Base-by-base conservation (phyloP, 129 eudicot genomes). In the Centella asiatica region DNA sequence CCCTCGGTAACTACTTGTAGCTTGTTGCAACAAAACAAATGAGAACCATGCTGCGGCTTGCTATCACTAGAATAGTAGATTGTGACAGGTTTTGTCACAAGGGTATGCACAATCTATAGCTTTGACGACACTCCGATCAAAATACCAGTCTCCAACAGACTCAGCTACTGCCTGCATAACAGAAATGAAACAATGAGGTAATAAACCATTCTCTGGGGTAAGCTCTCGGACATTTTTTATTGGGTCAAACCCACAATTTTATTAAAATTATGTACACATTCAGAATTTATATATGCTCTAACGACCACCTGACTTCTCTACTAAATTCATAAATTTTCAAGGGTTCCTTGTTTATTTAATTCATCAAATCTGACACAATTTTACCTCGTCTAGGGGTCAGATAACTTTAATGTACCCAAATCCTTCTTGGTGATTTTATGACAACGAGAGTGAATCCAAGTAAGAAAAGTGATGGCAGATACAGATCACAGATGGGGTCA, bases 91-190 rank as follows among this genome's bases (percentile, higher is more conserved):
- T 69, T 63, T 78, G 56, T 83, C 85, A 60, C 89, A 83, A 4
- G 88, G 88, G 36, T 83, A 78, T 2, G 85, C 75, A 34, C 89
- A 83, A 54, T 83, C 89, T 31, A 79, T 63, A n/a, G 57, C 52
- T 70, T 69, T 78, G 40, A 69, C 32, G 7, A 54, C 57, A 1
- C 60, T 17, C 13, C 89, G 77, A 8, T 75, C 85, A 31, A 75
- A 83, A 50, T 72, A 83, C 89, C 89, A 83, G 54, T 83, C 89
- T 37, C 85, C 89, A 34, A 79, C 85, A 36, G 89, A 81, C 53
- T 57, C 23, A 1, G 89, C 89, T 37, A 83, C 62, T 1, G 72
- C 77, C 89, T 83, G 89, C 75, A 69, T n/a, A 34, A 34, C 25
- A 34, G 19, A 33, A 34, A 32, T n/a, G 7, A 31, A 9, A 17